phyloP scores from a whole-genome alignment of 2,329 filamentous ascomycete genomes.

The Rutstroemia sp. region DNA sequence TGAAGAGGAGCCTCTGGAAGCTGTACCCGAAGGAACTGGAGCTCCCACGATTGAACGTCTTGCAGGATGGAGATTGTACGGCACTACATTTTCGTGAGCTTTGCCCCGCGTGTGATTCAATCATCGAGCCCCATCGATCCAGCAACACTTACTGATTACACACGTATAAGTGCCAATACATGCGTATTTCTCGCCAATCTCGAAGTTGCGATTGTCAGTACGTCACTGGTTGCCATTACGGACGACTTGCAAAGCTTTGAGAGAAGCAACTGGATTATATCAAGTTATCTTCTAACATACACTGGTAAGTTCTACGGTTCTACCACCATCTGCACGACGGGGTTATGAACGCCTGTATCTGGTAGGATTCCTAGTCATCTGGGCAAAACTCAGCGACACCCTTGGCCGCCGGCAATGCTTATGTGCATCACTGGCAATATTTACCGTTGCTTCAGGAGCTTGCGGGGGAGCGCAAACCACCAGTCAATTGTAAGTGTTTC shows the following conservation, averaged over 20 bases:
- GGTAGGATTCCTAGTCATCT: constrained; percentile 15
- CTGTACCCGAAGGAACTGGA: too few relatives aligned
- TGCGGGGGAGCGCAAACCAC: constrained; percentile 12
- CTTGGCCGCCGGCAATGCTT: constrained; percentile 11
- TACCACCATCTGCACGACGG: constrained; percentile 2
- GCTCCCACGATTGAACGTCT: too few relatives aligned
- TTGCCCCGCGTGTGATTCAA: too few relatives aligned
- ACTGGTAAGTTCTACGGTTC: too few relatives aligned
- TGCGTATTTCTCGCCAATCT: neutral
- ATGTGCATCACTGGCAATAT: constrained; percentile 4
- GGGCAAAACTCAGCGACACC: constrained; percentile 16
- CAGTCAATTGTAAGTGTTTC: constrained; percentile 13
- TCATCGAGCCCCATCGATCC: too few relatives aligned
- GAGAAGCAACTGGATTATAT: neutral
- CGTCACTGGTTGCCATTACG: neutral
- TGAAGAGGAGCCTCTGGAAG: too few relatives aligned
- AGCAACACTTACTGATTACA: too few relatives aligned
- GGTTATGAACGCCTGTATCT: too few relatives aligned
- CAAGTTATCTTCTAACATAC: neutral
- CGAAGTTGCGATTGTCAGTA: neutral
- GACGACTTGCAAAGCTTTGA: neutral
- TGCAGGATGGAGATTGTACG: too few relatives aligned
- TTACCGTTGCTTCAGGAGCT: constrained; percentile 9
- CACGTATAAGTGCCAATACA: too few relatives aligned
- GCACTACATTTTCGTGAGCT: too few relatives aligned